These are phyloP conservation scores for Paraphoma sp. DNA, from an alignment of 2,329 filamentous ascomycete genomes.

Conservation along the genomic window DNA sequence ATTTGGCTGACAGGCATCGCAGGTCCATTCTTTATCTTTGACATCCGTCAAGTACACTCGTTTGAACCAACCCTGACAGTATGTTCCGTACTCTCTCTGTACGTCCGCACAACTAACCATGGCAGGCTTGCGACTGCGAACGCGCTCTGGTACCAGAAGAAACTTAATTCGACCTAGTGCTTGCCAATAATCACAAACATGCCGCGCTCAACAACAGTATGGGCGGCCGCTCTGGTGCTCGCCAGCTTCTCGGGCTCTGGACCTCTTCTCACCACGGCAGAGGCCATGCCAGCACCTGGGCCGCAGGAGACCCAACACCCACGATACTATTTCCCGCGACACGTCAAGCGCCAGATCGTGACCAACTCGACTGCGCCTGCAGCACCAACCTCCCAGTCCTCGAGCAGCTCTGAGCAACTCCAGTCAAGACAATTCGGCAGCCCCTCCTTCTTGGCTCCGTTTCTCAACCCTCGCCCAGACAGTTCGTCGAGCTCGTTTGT, in stretches of 20 bases:
- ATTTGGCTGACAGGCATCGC: conserved; percentile 19
- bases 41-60: conserved; percentile 60
- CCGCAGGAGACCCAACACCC: conserved; percentile 47
- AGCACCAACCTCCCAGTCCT: conserved; percentile 23
- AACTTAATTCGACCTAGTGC: conserved; percentile 33
- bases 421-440: conserved; percentile 31
- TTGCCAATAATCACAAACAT: conserved; percentile 48
- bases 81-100: conserved; percentile 15
- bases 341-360: conserved; percentile 53
- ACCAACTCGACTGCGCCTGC: conserved; percentile 43
- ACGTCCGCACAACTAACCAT: conserved; percentile 19
- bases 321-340: conserved; percentile 57
- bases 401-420: conserved; percentile 27
- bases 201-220: conserved; percentile 54
- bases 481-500: conserved; percentile 14
- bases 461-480: conserved; percentile 27
- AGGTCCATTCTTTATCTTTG: conserved; percentile 50
- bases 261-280: conserved; percentile 53
- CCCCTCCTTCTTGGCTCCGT: conserved; percentile 34
- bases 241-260: conserved; percentile 54
- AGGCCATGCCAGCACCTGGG: conserved; percentile 55
- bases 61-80: conserved; percentile 53
- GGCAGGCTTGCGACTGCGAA: conserved; percentile 21
- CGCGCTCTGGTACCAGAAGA: conserved; percentile 27
- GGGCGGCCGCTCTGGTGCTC: conserved; percentile 54